A percentile compares a stretch with the other conserved stretches of the same genome.
Evolutionary conservation across 345 rosid species (phyloP).

Genomic region (Linum usitatissimum): DNA sequence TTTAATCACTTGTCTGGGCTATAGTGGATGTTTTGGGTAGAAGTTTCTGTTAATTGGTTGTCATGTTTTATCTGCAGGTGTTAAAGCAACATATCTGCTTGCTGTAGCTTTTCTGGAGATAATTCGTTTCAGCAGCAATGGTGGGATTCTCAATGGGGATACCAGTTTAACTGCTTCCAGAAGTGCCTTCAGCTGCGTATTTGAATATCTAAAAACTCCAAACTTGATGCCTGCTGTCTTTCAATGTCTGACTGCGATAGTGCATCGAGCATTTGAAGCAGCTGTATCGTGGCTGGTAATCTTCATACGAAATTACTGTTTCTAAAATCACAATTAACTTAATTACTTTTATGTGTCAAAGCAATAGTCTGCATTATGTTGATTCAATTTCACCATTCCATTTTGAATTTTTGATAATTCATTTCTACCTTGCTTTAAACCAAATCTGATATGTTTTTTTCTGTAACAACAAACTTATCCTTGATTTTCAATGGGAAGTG

Average conservation of each 20-base stretch:
- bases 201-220: slow-evolving; percentile 94
- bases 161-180: slow-evolving; percentile 52
- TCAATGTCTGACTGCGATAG: slow-evolving; percentile 86
- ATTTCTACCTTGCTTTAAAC: not conserved
- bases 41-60: slow-evolving; percentile 8
- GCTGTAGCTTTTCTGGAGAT: slow-evolving; percentile 96
- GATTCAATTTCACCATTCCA: not conserved
- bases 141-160: slow-evolving; percentile 90
- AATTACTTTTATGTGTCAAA: not conserved
- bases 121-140: slow-evolving; percentile 91
- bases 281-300: slow-evolving; percentile 88
- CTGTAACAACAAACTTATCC: not conserved
- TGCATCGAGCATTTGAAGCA: slow-evolving; percentile 87
- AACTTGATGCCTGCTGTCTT: slow-evolving; percentile 81
- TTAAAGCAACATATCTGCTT: slow-evolving; percentile 98
- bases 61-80: slow-evolving; percentile 43
- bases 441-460: not conserved
- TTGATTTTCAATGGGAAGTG: not conserved
- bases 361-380: not conserved
- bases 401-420: not conserved
- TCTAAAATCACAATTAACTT: too few species aligned
- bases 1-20: slow-evolving; percentile 3
- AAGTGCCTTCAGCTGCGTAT: slow-evolving; percentile 96
- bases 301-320: not conserved
- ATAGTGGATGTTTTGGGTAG: not conserved